phyloP scores from a whole-genome alignment of 768 basidiomycete genomes.

The Rhodosporidiobolus sp. region DNA sequence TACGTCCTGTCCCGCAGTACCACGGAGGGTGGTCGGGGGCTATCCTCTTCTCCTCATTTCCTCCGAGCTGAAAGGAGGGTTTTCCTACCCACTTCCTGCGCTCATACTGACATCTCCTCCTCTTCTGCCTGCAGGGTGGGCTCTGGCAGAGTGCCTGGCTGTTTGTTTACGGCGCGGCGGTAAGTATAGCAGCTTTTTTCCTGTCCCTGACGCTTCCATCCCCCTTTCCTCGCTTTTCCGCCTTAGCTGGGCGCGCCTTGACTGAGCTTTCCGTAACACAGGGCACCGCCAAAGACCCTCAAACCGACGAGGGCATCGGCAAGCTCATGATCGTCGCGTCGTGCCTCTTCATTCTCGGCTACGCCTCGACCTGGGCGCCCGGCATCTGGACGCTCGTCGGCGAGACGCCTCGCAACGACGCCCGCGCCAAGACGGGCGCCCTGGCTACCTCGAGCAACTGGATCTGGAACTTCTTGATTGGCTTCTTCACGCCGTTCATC shows the following conservation, averaged over 20 bases:
- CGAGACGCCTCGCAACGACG: slow-evolving; percentile 70
- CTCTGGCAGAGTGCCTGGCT: slow-evolving; percentile 69
- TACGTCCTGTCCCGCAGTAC: too few relatives aligned
- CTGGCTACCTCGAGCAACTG: slow-evolving; percentile 66
- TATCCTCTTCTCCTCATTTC: too few relatives aligned
- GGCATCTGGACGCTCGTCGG: slow-evolving; percentile 70
- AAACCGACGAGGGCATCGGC: slow-evolving; percentile 55
- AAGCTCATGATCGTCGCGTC: slow-evolving; percentile 65
- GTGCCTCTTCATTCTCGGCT: slow-evolving; percentile 69
- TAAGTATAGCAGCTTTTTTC: too few relatives aligned
- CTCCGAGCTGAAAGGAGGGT: too few relatives aligned
- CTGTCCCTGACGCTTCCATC: too few relatives aligned
- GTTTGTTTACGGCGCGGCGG: slow-evolving; percentile 70
- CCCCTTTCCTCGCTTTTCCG: too few relatives aligned
- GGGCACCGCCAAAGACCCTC: slow-evolving; percentile 64
- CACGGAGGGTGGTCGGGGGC: too few relatives aligned
- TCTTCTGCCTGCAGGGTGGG: slow-evolving; percentile 46
- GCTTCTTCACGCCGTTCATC: slow-evolving; percentile 76
- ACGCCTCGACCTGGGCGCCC: slow-evolving; percentile 69
- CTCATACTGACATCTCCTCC: too few relatives aligned
- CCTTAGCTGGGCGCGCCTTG: too few relatives aligned
- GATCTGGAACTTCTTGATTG: slow-evolving; percentile 50
- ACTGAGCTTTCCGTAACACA: too few relatives aligned
- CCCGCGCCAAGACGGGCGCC: slow-evolving; percentile 55
- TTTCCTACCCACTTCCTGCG: neutral